A percentile compares a stretch with the other conserved stretches of the same genome.
Conservation (phyloP, 2,329 filamentous ascomycete genomes). For the Tolypocladium nubicola region DNA sequence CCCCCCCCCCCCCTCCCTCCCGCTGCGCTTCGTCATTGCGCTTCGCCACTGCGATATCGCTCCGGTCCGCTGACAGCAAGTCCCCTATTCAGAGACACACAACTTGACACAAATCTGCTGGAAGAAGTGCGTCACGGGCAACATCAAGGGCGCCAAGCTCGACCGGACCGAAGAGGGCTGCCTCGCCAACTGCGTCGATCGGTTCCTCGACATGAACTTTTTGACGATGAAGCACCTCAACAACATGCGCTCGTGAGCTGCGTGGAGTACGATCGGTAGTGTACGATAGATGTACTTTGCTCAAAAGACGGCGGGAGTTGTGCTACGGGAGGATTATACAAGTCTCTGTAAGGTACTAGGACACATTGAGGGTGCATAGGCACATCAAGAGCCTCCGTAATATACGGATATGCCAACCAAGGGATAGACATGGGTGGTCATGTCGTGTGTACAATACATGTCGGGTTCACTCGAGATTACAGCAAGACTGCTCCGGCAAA, state of each 20-base stretch:
- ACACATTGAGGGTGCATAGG: background rate
- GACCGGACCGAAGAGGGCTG: conserved; percentile 73
- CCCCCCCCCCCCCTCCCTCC: background rate
- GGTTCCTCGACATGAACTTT: conserved; percentile 83
- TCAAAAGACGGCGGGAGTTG: background rate
- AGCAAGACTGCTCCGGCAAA: background rate
- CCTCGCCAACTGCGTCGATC: conserved; percentile 84
- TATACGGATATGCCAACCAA: background rate
- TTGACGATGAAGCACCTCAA: conserved; percentile 80
- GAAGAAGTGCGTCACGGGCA: conserved; percentile 79
- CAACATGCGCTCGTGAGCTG: conserved; percentile 31
- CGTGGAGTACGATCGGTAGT: background rate
- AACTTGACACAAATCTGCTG: conserved; percentile 69
- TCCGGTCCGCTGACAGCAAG: conserved; percentile 7
- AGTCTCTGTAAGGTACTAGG: background rate
- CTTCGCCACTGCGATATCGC: background rate
- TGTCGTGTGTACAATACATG: background rate
- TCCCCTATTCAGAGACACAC: conserved; percentile 34
- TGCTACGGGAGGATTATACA: background rate
- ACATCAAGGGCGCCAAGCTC: conserved; percentile 60
- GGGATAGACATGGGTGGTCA: background rate
- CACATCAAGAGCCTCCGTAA: background rate
- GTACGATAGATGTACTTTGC: conserved; percentile 2
- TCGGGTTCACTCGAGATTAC: background rate
- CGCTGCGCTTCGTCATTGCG: background rate